Evolutionary conservation across 2,329 filamentous ascomycete genomes (phyloP).

Genomic region (Microcyclospora tardicrescens): DNA sequence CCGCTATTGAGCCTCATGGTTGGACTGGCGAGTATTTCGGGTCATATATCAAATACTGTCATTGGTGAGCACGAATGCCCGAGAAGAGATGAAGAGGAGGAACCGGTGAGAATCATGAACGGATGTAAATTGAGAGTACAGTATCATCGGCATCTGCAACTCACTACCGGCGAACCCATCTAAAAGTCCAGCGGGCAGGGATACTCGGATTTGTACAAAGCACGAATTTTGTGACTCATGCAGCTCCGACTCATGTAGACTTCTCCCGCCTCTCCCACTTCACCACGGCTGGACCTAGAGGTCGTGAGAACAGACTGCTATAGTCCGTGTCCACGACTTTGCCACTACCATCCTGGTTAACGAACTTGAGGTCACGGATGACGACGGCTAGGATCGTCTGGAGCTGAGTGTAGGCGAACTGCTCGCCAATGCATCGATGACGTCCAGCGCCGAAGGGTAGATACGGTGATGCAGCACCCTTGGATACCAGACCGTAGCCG

Average conservation of each 20-base stretch:
- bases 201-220: no score
- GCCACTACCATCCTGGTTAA: constrained; percentile 58
- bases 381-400: constrained; percentile 69
- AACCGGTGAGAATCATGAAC: no score
- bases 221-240: no score
- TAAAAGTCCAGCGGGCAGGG: no score
- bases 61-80: no score
- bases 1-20: no score
- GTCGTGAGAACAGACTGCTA: constrained; percentile 38
- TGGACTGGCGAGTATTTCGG: no score
- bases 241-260: neutral
- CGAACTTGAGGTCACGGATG: constrained; percentile 68
- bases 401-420: constrained; percentile 88
- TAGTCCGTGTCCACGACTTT: constrained; percentile 60
- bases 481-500: constrained; percentile 83
- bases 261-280: constrained; percentile 57
- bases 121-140: no score
- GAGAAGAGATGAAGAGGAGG: no score
- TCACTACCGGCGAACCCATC: no score
- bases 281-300: constrained; percentile 41
- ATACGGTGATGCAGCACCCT: constrained; percentile 80
- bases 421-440: constrained; percentile 91
- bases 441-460: constrained; percentile 87
- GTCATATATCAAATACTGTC: no score
- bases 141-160: no score